Conservation (phyloP, 2,329 filamentous ascomycete genomes). For the Rasamsonia emersonii region DNA sequence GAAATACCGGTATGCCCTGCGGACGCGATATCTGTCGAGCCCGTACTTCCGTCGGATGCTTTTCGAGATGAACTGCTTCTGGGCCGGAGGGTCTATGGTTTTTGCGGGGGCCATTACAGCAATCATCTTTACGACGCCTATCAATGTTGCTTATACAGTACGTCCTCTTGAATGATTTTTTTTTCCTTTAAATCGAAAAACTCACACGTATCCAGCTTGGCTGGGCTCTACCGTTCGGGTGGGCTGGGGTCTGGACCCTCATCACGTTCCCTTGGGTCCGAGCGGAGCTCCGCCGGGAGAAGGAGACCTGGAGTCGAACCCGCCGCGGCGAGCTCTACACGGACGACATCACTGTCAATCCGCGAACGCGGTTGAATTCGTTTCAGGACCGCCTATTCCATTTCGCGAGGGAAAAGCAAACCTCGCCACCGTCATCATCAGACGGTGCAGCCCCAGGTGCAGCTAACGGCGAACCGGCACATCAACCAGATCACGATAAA, state of each 20-base stretch:
- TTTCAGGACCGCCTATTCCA: slow-evolving; percentile 19
- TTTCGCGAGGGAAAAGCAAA: slow-evolving; percentile 6
- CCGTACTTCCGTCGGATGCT: slow-evolving; percentile 47
- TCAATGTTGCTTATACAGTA: slow-evolving; percentile 42
- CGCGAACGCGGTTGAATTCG: slow-evolving; percentile 29
- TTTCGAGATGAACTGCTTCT: slow-evolving; percentile 48
- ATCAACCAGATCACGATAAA: too few relatives aligned
- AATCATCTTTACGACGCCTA: slow-evolving; percentile 41
- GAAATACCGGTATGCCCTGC: slow-evolving; percentile 43
- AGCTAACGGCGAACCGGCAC: too few relatives aligned
- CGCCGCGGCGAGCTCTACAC: slow-evolving; percentile 27
- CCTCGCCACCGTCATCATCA: slow-evolving; percentile 1
- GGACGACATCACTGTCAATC: slow-evolving; percentile 28
- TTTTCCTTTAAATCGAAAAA: slow-evolving; percentile 1
- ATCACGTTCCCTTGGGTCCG: slow-evolving; percentile 41
- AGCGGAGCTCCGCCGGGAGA: slow-evolving; percentile 37
- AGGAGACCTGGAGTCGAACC: slow-evolving; percentile 31
- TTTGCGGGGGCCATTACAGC: slow-evolving; percentile 40
- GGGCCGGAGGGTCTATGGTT: slow-evolving; percentile 45
- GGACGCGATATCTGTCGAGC: slow-evolving; percentile 46
- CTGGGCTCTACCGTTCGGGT: slow-evolving; percentile 36
- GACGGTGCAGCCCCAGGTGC: too few relatives aligned
- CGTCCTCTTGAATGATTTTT: slow-evolving; percentile 7
- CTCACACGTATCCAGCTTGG: slow-evolving; percentile 27
- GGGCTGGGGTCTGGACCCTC: slow-evolving; percentile 35